phyloP scores from a whole-genome alignment of 1,284 basidiomycete species.

The Rhodotorula sp. region DNA sequence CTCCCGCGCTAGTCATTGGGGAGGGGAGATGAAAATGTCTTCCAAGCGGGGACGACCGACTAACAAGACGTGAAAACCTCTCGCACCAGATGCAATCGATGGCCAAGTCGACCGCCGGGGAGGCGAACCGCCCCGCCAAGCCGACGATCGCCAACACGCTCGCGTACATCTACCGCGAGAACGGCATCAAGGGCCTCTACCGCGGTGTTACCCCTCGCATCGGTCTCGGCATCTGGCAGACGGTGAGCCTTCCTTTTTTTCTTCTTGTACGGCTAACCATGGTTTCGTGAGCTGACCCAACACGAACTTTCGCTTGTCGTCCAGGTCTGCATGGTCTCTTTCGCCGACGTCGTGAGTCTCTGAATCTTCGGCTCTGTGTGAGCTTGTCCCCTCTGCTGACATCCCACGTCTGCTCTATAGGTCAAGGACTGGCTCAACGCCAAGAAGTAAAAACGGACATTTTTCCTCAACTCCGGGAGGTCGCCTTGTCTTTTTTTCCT shows the following conservation, averaged over 20 bases:
- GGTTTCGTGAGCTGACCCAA: background rate
- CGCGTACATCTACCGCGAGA: conserved; percentile 89
- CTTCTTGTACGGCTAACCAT: background rate
- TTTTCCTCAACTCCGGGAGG: background rate
- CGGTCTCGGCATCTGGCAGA: conserved; percentile 93
- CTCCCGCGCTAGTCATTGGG: background rate
- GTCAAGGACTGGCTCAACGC: conserved; percentile 48
- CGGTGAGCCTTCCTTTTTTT: conserved; percentile 50
- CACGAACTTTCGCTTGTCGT: no score
- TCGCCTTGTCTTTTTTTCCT: background rate
- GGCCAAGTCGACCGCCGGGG: conserved; percentile 66
- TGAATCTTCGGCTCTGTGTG: no score
- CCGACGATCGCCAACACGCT: conserved; percentile 86
- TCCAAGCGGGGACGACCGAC: background rate
- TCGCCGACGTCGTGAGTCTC: conserved; percentile 73
- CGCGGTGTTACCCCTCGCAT: conserved; percentile 96
- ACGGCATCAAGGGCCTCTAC: conserved; percentile 95
- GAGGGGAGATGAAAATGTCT: no score
- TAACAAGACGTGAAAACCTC: background rate
- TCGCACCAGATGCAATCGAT: conserved; percentile 89
- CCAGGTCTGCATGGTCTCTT: conserved; percentile 89
- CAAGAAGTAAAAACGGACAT: conserved; percentile 6
- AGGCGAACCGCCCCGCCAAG: conserved; percentile 73
- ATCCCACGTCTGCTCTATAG: background rate
- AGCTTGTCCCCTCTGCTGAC: no score